Evolutionary conservation across 371 early-diverging fungal genomes (phyloP), one percentile per base, ranked within the genome.

Genomic region (Mucor sp.): DNA sequence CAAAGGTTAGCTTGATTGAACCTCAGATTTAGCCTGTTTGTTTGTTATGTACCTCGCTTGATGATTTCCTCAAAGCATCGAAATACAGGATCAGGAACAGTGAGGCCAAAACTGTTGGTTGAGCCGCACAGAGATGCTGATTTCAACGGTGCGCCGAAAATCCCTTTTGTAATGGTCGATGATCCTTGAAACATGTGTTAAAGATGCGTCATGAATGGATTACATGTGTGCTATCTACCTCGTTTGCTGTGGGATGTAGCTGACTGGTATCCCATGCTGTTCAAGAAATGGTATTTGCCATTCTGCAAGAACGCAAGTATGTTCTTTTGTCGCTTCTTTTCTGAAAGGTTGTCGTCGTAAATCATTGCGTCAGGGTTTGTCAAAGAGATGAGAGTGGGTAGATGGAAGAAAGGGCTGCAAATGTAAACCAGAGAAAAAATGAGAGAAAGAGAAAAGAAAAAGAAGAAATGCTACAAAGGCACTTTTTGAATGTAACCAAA

Each of bases 61-160:
- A 78, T 68, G 43, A 82, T 77, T 48, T 82, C 83, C 33, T 72
- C 71, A 60, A 78, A 76, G 35, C 83, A 82, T 19, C 71, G 68
- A 57, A 72, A 65, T 14, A 82, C 78, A 55, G 76, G 76, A 35
- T 74, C 76, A 63, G 83, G 83, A 17, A 82, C 70, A 14, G 53
- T 71, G 32, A 78, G 62, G 1, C 74, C 74, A 28, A 58, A 62
- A 19, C 65, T 43, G n/a, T 65, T 79, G 3, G 64, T 58, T 15
- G 77, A 74, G 14, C 79, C 77, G 60, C 74, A 79, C 58, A 79
- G 64, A 15, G 69, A 64, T 6, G 77, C 79, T 41, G 75, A 66
- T 69, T 79, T 77, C 21, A 82, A 58, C 21, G 78, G 74, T 15
- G 76, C 74, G 25, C 82, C 82, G 66, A 82, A 82, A 15, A 82